A percentile compares a stretch with the other conserved stretches of the same genome.
phyloP scores from a whole-genome alignment of 257 asterid genomes.

The Handroanthus guayacan region DNA sequence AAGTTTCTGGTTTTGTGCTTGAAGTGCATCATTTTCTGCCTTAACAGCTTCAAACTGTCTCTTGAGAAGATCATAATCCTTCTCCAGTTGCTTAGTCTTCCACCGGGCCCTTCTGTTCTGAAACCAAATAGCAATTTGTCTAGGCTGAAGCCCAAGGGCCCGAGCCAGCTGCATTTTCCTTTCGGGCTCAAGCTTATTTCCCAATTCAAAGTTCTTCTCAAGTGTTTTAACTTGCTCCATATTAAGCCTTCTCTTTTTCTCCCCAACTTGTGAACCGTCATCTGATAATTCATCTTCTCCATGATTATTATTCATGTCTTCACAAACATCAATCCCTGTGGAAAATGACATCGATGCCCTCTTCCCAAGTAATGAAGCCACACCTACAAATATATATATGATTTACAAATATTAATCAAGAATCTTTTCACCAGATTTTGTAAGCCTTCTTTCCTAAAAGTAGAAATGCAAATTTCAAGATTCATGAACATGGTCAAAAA shows the following conservation, averaged over 20 bases:
- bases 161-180: slow-evolving; percentile 68
- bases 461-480: slow-evolving; percentile 37
- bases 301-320: slow-evolving; percentile 39
- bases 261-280: slow-evolving; percentile 62
- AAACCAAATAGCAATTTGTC: slow-evolving; percentile 72
- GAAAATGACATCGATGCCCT: slow-evolving; percentile 52
- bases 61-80: slow-evolving; percentile 59
- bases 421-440: slow-evolving; percentile 1
- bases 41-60: slow-evolving; percentile 58
- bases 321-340: slow-evolving; percentile 37
- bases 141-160: slow-evolving; percentile 70
- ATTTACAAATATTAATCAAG: background rate
- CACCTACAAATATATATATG: slow-evolving; percentile 29
- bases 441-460: slow-evolving; percentile 13
- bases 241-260: slow-evolving; percentile 66
- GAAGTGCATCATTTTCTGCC: slow-evolving; percentile 60
- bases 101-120: slow-evolving; percentile 71
- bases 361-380: slow-evolving; percentile 50
- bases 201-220: slow-evolving; percentile 60
- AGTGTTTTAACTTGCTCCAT: slow-evolving; percentile 63
- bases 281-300: slow-evolving; percentile 62
- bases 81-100: slow-evolving; percentile 71
- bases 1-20: slow-evolving; percentile 55
- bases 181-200: slow-evolving; percentile 70
- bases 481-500: slow-evolving; percentile 39